Percentiles rank a stretch among this genome's conserved stretches.
Conservation (phyloP, 176 grass and related monocot species). For the Alopecurus myosuroides region DNA sequence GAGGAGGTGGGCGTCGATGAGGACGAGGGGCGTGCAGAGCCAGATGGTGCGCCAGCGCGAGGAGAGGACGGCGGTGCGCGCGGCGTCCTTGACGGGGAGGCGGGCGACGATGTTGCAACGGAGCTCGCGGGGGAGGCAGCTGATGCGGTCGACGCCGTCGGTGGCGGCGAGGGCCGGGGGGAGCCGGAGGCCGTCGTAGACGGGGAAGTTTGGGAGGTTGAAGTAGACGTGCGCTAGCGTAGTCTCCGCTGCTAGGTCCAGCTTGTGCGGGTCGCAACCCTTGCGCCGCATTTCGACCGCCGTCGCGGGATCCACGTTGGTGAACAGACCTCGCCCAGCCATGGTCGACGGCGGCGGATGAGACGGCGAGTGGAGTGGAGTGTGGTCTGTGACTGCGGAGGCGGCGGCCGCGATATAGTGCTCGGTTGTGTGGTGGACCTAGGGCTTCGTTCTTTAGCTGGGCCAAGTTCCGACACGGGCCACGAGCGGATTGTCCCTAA, state of each 20-base stretch:
- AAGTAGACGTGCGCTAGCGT: too few species aligned
- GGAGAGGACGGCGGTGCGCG: neutral
- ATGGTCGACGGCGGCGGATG: neutral
- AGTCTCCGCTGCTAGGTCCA: neutral
- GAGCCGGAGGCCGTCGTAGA: neutral
- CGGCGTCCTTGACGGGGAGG: too few species aligned
- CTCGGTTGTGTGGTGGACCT: too few species aligned
- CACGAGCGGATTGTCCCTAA: too few species aligned
- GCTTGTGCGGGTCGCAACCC: neutral
- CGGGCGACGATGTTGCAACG: too few species aligned
- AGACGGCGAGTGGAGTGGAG: neutral
- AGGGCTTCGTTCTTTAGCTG: too few species aligned
- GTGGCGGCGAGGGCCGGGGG: too few species aligned
- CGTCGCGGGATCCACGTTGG: neutral
- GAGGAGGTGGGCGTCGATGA: neutral
- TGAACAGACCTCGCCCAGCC: neutral
- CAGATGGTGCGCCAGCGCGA: neutral
- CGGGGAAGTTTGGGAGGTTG: neutral
- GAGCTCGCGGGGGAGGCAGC: too few species aligned
- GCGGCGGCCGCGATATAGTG: too few species aligned
- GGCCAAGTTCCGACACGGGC: too few species aligned
- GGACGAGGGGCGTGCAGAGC: neutral
- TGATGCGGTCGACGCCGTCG: too few species aligned
- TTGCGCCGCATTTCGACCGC: neutral
- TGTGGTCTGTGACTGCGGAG: too few species aligned